phyloP scores from a whole-genome alignment of 441 rosid species.

The Erysimum pusillum region DNA sequence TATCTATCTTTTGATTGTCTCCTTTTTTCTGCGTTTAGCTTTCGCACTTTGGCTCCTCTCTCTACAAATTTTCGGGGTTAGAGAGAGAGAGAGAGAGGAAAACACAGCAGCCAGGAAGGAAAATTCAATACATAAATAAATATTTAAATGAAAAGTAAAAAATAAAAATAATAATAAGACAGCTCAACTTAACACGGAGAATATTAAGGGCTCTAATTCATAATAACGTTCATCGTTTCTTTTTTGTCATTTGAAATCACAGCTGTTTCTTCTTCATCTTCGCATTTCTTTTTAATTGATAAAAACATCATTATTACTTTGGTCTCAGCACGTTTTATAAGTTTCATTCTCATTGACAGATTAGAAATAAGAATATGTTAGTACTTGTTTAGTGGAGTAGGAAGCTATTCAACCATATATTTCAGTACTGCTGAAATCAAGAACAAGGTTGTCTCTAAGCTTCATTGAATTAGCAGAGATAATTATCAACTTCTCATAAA shows the following conservation, averaged over 20 bases:
- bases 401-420: neutral
- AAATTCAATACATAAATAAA: constrained; percentile 38
- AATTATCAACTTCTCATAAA: neutral
- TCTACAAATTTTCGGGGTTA: constrained; percentile 23
- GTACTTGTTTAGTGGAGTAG: neutral
- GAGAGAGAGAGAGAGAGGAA: constrained; percentile 24
- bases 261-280: constrained; percentile 40
- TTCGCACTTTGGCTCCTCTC: constrained; percentile 36
- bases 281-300: neutral
- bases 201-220: constrained; percentile 30
- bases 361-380: neutral
- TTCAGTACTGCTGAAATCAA: neutral
- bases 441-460: neutral
- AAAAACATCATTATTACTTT: constrained; percentile 29
- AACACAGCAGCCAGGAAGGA: constrained; percentile 43
- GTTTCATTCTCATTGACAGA: neutral
- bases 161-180: constrained; percentile 29
- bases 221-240: constrained; percentile 12
- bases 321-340: constrained; percentile 28
- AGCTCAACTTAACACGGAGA: constrained; percentile 36
- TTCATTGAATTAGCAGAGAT: neutral
- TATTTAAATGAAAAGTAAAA: neutral
- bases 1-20: constrained; percentile 33
- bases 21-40: constrained; percentile 24
- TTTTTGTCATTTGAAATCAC: constrained; percentile 21